These are phyloP conservation scores for Blastocystis sp. DNA, from an alignment of 352 stramenopile genomes.

Conservation along the genomic window DNA sequence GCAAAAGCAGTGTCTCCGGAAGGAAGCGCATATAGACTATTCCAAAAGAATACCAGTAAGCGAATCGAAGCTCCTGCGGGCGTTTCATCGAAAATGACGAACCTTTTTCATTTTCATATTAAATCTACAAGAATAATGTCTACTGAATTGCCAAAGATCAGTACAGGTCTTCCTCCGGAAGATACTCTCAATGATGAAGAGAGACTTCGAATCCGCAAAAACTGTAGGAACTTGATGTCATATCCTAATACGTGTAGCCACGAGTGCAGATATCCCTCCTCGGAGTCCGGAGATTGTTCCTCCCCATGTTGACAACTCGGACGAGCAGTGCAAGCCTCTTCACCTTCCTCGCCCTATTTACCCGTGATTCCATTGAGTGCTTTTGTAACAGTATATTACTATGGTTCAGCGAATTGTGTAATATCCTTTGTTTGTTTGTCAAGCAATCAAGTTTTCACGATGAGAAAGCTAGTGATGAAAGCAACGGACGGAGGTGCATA, in stretches of 20 bases:
- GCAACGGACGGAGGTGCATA: too few relatives aligned
- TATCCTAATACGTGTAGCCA: background rate
- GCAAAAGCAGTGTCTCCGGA: too few relatives aligned
- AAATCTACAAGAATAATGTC: background rate
- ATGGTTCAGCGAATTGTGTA: too few relatives aligned
- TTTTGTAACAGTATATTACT: too few relatives aligned
- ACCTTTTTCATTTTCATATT: conserved; percentile 1
- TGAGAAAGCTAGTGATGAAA: too few relatives aligned
- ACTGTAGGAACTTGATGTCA: background rate
- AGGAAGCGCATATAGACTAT: too few relatives aligned
- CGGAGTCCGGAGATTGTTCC: conserved; percentile 16
- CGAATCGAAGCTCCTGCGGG: too few relatives aligned
- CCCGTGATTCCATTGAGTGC: too few relatives aligned
- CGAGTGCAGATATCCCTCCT: conserved; percentile 13
- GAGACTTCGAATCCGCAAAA: conserved; percentile 26
- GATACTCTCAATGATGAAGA: background rate
- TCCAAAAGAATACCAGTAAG: too few relatives aligned
- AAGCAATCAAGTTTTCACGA: too few relatives aligned
- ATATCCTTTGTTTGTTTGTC: too few relatives aligned
- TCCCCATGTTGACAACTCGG: conserved; percentile 20
- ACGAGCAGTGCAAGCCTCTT: conserved; percentile 31
- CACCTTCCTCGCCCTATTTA: background rate
- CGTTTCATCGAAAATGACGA: too few relatives aligned
- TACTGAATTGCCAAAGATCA: background rate
- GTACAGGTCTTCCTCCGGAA: background rate